Conservation (phyloP, 2,329 filamentous ascomycete species). For the Ophiosphaerella herpotricha region DNA sequence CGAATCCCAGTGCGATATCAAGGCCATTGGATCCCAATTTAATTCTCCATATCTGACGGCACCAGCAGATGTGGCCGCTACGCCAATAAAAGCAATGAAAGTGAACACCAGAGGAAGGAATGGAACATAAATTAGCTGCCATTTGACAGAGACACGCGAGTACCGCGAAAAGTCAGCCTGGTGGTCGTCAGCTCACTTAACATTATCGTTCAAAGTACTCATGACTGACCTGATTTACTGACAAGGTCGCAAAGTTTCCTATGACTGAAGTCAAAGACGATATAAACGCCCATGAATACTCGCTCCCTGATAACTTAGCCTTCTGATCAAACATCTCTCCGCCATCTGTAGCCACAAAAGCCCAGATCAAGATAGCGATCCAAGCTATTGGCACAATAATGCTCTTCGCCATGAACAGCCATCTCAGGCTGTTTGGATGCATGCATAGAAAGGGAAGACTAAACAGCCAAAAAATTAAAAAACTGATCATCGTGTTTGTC, state of each 20-base stretch:
- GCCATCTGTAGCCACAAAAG: constrained; percentile 61
- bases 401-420: constrained; percentile 56
- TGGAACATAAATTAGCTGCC: constrained; percentile 57
- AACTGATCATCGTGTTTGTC: constrained; percentile 60
- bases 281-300: constrained; percentile 60
- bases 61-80: constrained; percentile 62
- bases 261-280: constrained; percentile 56
- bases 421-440: constrained; percentile 59
- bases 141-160: constrained; percentile 53
- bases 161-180: constrained; percentile 63
- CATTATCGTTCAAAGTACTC: neutral
- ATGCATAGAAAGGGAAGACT: constrained; percentile 62
- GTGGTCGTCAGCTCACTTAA: neutral
- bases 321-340: constrained; percentile 54
- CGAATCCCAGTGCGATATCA: constrained; percentile 45
- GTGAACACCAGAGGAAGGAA: constrained; percentile 59
- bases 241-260: constrained; percentile 57
- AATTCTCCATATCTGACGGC: constrained; percentile 56
- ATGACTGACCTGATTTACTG: constrained; percentile 52
- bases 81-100: constrained; percentile 61
- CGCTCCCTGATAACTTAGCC: constrained; percentile 52
- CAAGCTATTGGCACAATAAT: constrained; percentile 61
- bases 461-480: constrained; percentile 63
- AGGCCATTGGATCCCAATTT: constrained; percentile 51
- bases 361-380: constrained; percentile 67